Evolutionary conservation across 148 eudicot species (phyloP).

Genomic region (Camellia sinensis): DNA sequence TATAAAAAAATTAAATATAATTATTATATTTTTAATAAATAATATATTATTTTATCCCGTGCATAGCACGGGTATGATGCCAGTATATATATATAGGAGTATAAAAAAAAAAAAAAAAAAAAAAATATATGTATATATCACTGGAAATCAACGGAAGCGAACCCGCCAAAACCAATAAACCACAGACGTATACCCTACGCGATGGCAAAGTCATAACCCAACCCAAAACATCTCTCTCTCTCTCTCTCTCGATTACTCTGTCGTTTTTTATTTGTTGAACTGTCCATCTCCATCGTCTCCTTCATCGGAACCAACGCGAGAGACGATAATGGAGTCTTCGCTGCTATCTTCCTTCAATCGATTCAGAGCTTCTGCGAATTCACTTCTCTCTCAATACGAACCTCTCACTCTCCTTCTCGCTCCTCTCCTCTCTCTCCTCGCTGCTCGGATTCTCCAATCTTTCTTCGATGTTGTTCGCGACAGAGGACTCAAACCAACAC

Average conservation of each 20-base stretch:
- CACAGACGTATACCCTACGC: no score
- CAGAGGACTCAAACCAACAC: slow-evolving; percentile 53
- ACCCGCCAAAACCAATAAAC: no score
- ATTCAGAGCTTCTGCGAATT: slow-evolving; percentile 49
- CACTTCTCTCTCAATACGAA: slow-evolving; percentile 52
- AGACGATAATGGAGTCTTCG: slow-evolving; percentile 14
- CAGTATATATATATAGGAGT: no score
- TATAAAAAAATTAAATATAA: no score
- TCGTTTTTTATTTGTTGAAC: no score
- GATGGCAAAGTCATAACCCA: no score
- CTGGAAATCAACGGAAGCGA: no score
- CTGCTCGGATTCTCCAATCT: slow-evolving; percentile 48
- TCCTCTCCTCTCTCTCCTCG: slow-evolving; percentile 55
- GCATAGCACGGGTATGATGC: no score
- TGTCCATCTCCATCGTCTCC: neutral
- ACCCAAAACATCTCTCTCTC: neutral
- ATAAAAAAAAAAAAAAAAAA: no score
- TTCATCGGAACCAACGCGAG: neutral
- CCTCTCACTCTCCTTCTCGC: slow-evolving; percentile 51
- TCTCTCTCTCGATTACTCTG: neutral
- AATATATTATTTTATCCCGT: no score
- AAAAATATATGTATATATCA: no score
- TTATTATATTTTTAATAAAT: no score
- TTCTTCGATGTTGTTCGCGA: slow-evolving; percentile 38
- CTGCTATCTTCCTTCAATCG: slow-evolving; percentile 24